Evolutionary conservation across 2,329 filamentous ascomycete genomes (phyloP), one percentile per base, ranked within the genome.

Genomic region (Aspergillus quadricinctus): DNA sequence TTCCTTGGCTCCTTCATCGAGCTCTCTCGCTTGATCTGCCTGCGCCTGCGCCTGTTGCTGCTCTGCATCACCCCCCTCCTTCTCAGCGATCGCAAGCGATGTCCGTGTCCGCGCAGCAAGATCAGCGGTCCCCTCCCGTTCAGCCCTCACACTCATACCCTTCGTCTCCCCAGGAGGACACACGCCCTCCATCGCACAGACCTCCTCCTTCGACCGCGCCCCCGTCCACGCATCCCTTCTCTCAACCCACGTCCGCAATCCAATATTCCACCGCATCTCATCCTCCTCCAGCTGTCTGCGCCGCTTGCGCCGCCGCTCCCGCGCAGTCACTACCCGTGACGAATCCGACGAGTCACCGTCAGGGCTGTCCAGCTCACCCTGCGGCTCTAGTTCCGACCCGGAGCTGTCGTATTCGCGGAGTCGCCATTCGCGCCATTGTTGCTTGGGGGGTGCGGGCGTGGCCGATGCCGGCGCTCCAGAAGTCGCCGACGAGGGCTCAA

Each of bases 191-290:
- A 60, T 61, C 14, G 58, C 54, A n/a, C 59, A 58, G 50, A 69
- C 64, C 49, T 70, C 61, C 21, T 66, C 59, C 53, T 64, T 65
- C 25, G 68, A 68, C 55, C 62, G 63, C 31, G 91, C 92, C 31
- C 89, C 88, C 1, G 92, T 93, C 93, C 93, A 97, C 6, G 85
- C 86, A 74, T 96, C 86, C 50, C 92, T 83, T 57, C 90, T 81
- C 29, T 87, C 83, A 57, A 87, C 83, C 74, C 90, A 97, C 70
- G 88, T 88, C n/a, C 86, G 83, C 55, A 97, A 72, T 0, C 93
- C 93, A 40, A 87, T 80, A 66, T 97, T 97, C 87, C 89, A 95
- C 29, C 78, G 72, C 75, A 86, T 82, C 75, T 90, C 88, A 55
- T 85, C 83, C 59, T 83, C 83, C 59, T 83, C 81, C 50, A 84